Percentiles rank a stretch among this genome's conserved stretches.
Evolutionary conservation across 2,329 filamentous ascomycete species (phyloP).

Genomic region (Amphichorda felina): DNA sequence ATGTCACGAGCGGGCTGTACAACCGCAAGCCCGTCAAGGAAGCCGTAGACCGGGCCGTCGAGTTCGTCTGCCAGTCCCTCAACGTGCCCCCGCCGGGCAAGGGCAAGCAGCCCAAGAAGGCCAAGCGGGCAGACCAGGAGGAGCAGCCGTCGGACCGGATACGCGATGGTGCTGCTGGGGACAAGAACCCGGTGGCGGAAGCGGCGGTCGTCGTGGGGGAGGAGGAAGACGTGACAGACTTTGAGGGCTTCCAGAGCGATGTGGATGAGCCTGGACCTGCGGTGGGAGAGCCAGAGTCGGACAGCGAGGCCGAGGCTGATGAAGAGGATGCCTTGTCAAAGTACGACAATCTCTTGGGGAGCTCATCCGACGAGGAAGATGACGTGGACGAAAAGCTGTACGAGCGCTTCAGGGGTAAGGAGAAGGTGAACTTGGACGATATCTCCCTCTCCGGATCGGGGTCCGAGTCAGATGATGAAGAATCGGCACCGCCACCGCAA

Average conservation of each 20-base stretch:
- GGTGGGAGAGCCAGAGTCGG: constrained; percentile 8
- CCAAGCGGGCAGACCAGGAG: constrained; percentile 16
- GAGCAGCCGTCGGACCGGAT: constrained; percentile 14
- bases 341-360: constrained; percentile 32
- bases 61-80: constrained; percentile 34
- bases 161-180: constrained; percentile 6
- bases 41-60: constrained; percentile 34
- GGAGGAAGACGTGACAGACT: constrained; percentile 20
- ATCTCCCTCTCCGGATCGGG: constrained; percentile 24
- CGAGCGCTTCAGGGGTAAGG: constrained; percentile 17
- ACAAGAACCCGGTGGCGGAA: constrained; percentile 6
- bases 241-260: constrained; percentile 21
- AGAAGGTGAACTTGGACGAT: constrained; percentile 24
- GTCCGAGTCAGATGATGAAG: constrained; percentile 6
- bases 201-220: constrained; percentile 10
- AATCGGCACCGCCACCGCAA: too few relatives aligned
- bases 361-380: constrained; percentile 30
- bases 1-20: constrained; percentile 46
- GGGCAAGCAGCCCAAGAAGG: constrained; percentile 16
- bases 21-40: constrained; percentile 38
- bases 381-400: constrained; percentile 17
- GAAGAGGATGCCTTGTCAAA: constrained; percentile 17
- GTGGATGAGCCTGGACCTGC: constrained; percentile 12
- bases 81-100: constrained; percentile 32
- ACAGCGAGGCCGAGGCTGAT: constrained; percentile 9